Percentiles rank a stretch among this genome's conserved stretches.
Evolutionary conservation across 768 basidiomycete genomes (phyloP).

Genomic region (Suillus plorans): DNA sequence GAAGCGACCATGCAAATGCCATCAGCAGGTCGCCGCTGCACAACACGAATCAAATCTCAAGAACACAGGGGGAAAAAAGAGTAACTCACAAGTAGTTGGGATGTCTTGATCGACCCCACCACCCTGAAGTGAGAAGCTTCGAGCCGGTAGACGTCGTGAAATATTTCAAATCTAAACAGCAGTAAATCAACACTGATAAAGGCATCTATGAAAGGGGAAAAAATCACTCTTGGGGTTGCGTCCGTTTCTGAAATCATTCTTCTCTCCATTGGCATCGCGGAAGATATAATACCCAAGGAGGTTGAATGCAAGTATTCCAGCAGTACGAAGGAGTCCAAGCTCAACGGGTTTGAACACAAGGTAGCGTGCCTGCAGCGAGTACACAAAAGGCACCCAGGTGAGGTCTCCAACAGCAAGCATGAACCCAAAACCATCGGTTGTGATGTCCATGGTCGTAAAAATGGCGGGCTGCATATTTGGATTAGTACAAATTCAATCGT

Average conservation of each 20-base stretch:
- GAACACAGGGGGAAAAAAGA: not conserved
- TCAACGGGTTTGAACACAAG: conserved; percentile 87
- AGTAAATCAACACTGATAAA: not conserved
- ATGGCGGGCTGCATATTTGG: conserved; percentile 62
- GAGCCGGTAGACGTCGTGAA: conserved; percentile 84
- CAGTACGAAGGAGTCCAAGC: conserved; percentile 58
- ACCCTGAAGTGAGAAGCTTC: conserved; percentile 90
- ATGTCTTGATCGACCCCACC: conserved; percentile 96
- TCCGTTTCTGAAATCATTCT: conserved; percentile 94
- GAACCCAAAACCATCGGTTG: conserved; percentile 96
- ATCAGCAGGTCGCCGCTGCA: conserved; percentile 82
- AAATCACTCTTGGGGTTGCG: conserved; percentile 84
- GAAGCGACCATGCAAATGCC: conserved; percentile 90
- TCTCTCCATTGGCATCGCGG: conserved; percentile 84
- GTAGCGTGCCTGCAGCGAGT: conserved; percentile 91
- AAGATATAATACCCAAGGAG: conserved; percentile 88
- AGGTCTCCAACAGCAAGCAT: conserved; percentile 96
- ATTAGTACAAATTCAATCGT: not conserved
- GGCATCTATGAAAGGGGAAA: not conserved
- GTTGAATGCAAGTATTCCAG: conserved; percentile 63
- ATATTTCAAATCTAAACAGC: conserved; percentile 62
- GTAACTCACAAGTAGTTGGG: conserved; percentile 80
- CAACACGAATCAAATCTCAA: not conserved
- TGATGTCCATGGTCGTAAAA: conserved; percentile 97
- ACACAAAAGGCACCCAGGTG: conserved; percentile 92